Base-by-base conservation (phyloP, 2,329 filamentous ascomycete species). In the Monilinia polystroma region DNA sequence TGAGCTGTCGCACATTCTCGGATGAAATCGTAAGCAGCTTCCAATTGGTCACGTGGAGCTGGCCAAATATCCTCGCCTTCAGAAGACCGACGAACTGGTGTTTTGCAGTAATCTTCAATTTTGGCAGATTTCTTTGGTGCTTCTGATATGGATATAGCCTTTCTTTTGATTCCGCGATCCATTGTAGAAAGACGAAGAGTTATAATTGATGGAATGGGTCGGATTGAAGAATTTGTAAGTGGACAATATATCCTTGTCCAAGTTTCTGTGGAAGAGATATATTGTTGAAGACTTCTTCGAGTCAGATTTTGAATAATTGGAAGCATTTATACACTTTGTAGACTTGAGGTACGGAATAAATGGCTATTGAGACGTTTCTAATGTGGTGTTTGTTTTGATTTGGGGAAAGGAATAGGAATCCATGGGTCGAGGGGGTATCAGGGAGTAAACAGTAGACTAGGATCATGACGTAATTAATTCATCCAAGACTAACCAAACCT, bases 1-100 rank as follows among this genome's bases (percentile, higher is more conserved):
- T 81, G 76, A 14, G 83, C 77, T 20, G 78, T 72, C 23, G 81
- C 85, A 75, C 86, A 88, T 75, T 87, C 81, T 56, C 74, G 77
- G 62, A 90, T 85, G 60, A 89, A 85, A 1, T 76, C 72, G 62
- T 84, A 79, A 3, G 87, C 87, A 10, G 76, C 76, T 12, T 83
- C 77, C 47, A 90, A 84, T 64, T 88, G 83, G 14, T 76, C 75
- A 62, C 75, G 76, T 2, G 86, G 83, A 1, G 87, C 87, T 3
- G 88, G 88, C 88, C 87, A 90, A 58, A 88, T 79, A 1, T 81
- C 49, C 43, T 69, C 59, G 1, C 70, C 70, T 23, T 70, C 18
- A 7, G 66, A 41, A 52, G 70, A 69, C n/a, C 49, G 51, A 57
- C 52, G 68, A 16, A 67, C 49, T 0, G 68, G 58, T 20, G 58